Evolutionary conservation across 139 green algal genomes (phyloP).

Genomic region (Desmodesmus armatus): DNA sequence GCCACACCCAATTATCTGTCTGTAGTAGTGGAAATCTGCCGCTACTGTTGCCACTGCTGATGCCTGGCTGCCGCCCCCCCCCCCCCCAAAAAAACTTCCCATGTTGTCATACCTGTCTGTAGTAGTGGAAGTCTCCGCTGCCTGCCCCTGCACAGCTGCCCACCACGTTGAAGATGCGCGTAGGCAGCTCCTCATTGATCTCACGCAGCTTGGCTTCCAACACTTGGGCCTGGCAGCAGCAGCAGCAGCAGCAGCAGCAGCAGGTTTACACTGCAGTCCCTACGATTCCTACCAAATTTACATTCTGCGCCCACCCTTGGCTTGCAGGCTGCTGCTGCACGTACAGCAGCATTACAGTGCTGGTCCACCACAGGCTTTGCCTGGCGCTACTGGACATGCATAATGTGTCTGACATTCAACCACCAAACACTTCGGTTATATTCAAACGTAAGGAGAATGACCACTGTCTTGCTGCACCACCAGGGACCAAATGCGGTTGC

Average conservation of each 20-base stretch:
- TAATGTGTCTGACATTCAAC: background rate
- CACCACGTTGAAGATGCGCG: conserved; percentile 79
- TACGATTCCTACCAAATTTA: too few species aligned
- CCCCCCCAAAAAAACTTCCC: background rate
- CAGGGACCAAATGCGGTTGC: too few species aligned
- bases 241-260: background rate
- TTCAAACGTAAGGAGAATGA: too few species aligned
- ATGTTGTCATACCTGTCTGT: conserved; percentile 57
- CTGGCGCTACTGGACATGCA: background rate
- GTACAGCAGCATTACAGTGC: background rate
- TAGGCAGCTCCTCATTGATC: conserved; percentile 86
- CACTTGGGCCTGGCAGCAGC: conserved; percentile 74
- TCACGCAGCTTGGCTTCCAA: conserved; percentile 87
- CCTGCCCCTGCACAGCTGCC: conserved; percentile 88
- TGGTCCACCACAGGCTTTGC: background rate
- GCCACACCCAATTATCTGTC: background rate
- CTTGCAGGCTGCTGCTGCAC: background rate
- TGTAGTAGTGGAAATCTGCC: too few species aligned
- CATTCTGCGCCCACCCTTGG: background rate
- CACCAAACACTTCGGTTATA: too few species aligned
- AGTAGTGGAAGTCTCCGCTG: conserved; percentile 92
- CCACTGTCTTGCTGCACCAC: too few species aligned
- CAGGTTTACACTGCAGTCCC: too few species aligned
- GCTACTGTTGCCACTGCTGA: background rate
- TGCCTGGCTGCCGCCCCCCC: background rate